Evolutionary conservation across 2,329 filamentous ascomycete genomes (phyloP).

Genomic region (Macrophomina phaseolina): DNA sequence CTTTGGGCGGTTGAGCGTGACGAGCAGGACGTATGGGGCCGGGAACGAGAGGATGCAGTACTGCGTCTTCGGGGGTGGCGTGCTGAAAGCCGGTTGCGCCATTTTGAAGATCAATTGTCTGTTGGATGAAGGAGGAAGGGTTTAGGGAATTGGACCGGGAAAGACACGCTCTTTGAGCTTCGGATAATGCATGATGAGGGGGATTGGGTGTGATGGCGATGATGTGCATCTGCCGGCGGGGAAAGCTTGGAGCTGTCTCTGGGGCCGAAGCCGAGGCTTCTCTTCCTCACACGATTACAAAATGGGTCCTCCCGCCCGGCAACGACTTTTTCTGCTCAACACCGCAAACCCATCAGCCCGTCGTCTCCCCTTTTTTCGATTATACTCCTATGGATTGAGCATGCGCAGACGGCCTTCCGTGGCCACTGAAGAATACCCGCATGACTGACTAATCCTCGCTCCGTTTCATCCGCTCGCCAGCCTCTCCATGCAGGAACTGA

Average conservation of each 20-base stretch:
- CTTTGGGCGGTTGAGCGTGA: conserved; percentile 30
- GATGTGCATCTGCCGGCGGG: conserved; percentile 16
- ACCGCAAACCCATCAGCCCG: background rate
- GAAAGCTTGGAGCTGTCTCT: conserved; percentile 18
- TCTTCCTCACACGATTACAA: conserved; percentile 18
- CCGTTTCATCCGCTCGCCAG: too few species aligned
- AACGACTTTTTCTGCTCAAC: background rate
- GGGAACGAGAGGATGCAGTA: conserved; percentile 27
- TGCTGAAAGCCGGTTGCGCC: conserved; percentile 9
- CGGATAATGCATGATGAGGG: conserved; percentile 5
- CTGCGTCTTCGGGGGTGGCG: conserved; percentile 22
- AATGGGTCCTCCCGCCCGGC: background rate
- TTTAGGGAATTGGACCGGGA: background rate
- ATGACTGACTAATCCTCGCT: too few species aligned
- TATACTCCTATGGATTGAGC: too few species aligned
- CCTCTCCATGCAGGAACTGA: background rate
- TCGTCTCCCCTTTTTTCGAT: too few species aligned
- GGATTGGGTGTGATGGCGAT: background rate
- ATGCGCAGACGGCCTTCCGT: too few species aligned
- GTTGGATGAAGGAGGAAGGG: background rate
- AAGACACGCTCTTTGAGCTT: background rate
- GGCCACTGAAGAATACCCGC: too few species aligned
- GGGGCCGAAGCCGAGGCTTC: conserved; percentile 1
- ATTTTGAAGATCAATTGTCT: conserved; percentile 6
- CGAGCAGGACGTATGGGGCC: conserved; percentile 25